Base-by-base conservation (phyloP, 108 stramenopile species). In the Nannochloropsis gaditana region DNA sequence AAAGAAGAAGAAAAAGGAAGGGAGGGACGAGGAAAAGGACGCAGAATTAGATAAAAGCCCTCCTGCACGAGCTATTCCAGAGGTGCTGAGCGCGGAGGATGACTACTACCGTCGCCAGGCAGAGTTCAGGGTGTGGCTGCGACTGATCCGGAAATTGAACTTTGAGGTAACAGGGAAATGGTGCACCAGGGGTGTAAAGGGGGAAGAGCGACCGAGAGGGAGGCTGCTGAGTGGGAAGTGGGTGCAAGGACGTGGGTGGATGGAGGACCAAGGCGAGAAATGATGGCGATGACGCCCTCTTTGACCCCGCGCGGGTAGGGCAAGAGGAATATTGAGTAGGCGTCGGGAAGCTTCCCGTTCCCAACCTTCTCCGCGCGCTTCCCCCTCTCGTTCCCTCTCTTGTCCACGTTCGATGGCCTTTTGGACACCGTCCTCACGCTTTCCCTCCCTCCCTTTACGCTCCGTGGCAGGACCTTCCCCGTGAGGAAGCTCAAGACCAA, bases 41-140 rank as follows among this genome's bases (percentile, higher is more conserved):
- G 47, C 10, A 50, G 47, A 73, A n/a, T 15, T 15, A n/a, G 0
- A 73, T 5, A n/a, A 15, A 73, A n/a, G 3, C 8, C 8, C 59
- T n/a, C 59, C 59, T n/a, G 59, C 59, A n/a, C 59, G 59, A 73
- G 19, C 59, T 15, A 73, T 73, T n/a, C 59, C 59, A n/a, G 59
- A 73, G n/a, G 59, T 73, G 59, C 59, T 73, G 59, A 15, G n/a
- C n/a, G 59, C 59, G 59, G 59, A n/a, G n/a, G 59, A 73, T 73
- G 59, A 73, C 59, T 73, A 73, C n/a, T 73, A 73, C n/a, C 59
- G 59, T n/a, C 59, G 59, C 4, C 59, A 73, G 59, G 6, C n/a
- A n/a, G 59, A 73, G 6, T 73, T 73, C n/a, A 15, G 59, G 4
- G 59, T 73, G 19, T 73, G 59, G 59, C 59, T 73, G 19, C 59